phyloP scores from a whole-genome alignment of 345 rosid species.

The Punica granatum region DNA sequence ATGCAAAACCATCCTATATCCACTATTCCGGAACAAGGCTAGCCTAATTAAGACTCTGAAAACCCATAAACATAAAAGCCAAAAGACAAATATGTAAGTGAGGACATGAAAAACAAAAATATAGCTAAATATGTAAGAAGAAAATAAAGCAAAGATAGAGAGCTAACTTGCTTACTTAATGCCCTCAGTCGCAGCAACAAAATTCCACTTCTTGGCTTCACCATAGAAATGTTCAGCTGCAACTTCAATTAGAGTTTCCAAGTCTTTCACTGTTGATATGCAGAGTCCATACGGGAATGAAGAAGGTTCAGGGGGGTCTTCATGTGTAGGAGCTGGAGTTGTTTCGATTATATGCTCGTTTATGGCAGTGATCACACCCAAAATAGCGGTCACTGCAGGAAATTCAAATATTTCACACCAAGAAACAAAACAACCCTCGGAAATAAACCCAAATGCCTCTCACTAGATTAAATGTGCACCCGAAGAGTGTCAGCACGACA shows the following conservation, averaged over 20 bases:
- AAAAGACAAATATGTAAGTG: slow-evolving; percentile 7
- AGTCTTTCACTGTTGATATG: slow-evolving; percentile 4
- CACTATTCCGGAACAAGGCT: slow-evolving; percentile 60
- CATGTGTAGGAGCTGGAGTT: slow-evolving; percentile 32
- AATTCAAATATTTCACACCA: slow-evolving; percentile 17
- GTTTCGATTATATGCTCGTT: slow-evolving; percentile 81
- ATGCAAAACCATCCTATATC: slow-evolving; percentile 89
- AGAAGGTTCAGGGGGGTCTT: slow-evolving; percentile 28
- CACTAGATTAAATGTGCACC: neutral
- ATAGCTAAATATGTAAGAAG: neutral
- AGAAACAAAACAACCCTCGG: slow-evolving; percentile 1
- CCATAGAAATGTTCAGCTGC: slow-evolving; percentile 8
- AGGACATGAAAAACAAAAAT: neutral
- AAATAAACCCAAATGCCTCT: neutral
- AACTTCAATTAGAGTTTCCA: slow-evolving; percentile 10
- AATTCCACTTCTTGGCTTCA: slow-evolving; percentile 8
- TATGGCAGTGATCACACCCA: slow-evolving; percentile 79
- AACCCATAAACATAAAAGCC: slow-evolving; percentile 9
- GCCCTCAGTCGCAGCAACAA: slow-evolving; percentile 8
- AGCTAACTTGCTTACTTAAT: slow-evolving; percentile 43
- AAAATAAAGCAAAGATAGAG: neutral
- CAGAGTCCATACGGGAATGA: slow-evolving; percentile 34
- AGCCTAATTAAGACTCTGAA: slow-evolving; percentile 63
- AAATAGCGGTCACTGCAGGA: slow-evolving; percentile 69
- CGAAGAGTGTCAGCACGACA: neutral